Conservation (phyloP, 164 flowering plant genomes). For the Tetracentron sinense region DNA sequence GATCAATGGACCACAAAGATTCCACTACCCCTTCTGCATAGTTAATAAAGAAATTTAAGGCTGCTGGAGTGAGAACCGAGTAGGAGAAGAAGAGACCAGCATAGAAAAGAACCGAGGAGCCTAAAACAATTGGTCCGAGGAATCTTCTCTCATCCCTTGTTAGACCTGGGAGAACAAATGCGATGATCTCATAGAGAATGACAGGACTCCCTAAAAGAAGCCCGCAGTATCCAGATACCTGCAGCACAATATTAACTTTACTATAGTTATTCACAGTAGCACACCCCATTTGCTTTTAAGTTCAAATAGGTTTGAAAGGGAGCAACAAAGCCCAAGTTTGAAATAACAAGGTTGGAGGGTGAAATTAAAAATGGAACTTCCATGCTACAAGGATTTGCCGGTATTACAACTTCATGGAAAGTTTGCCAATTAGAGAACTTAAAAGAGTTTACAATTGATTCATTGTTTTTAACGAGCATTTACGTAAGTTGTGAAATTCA, state of each 20-base stretch:
- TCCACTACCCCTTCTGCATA: constrained; percentile 98
- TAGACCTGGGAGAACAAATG: constrained; percentile 92
- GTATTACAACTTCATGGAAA: no score
- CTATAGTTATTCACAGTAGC: neutral
- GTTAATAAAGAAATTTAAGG: constrained; percentile 84
- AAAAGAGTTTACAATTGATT: no score
- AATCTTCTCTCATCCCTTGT: constrained; percentile 82
- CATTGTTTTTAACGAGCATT: no score
- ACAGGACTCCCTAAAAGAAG: constrained; percentile 90
- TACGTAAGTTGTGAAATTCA: no score
- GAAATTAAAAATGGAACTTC: no score
- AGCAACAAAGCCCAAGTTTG: neutral
- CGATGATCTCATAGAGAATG: constrained; percentile 93
- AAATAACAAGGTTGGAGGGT: neutral
- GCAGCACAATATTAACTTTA: constrained; percentile 22
- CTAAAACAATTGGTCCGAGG: constrained; percentile 88
- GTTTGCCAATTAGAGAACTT: no score
- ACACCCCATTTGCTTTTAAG: neutral
- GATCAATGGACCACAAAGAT: constrained; percentile 98
- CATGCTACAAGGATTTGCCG: no score
- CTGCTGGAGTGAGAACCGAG: constrained; percentile 87
- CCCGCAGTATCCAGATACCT: constrained; percentile 99
- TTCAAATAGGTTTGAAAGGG: neutral
- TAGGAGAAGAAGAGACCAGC: constrained; percentile 85
- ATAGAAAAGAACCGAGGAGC: constrained; percentile 93